phyloP scores from a whole-genome alignment of 768 basidiomycete species.

The Porphyrellus cyaneotinctus region DNA sequence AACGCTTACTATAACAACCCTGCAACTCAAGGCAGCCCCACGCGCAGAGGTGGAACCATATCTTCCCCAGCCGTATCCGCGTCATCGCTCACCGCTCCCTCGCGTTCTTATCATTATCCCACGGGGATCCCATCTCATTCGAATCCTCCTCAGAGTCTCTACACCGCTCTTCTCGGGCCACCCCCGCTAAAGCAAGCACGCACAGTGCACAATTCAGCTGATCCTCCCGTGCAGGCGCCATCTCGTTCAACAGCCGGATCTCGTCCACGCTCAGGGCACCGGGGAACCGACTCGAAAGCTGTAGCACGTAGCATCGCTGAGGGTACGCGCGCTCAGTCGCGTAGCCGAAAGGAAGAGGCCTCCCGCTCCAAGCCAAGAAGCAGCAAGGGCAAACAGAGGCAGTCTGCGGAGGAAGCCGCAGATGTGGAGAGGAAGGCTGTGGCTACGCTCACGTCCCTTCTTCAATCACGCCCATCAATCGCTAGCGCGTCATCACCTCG shows the following conservation, averaged over 20 bases:
- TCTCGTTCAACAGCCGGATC: constrained; percentile 33
- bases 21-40: constrained; percentile 41
- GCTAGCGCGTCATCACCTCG: constrained; percentile 64
- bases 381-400: constrained; percentile 50
- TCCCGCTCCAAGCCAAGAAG: constrained; percentile 34
- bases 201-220: constrained; percentile 71
- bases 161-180: constrained; percentile 69
- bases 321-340: constrained; percentile 43
- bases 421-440: constrained; percentile 82
- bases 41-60: constrained; percentile 44
- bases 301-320: constrained; percentile 44
- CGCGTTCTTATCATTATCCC: constrained; percentile 44
- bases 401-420: constrained; percentile 29
- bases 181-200: constrained; percentile 73
- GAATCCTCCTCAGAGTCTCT: constrained; percentile 56
- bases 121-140: constrained; percentile 33
- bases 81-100: constrained; percentile 27
- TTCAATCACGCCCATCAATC: constrained; percentile 61
- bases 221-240: constrained; percentile 59
- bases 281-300: constrained; percentile 8
- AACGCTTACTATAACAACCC: constrained; percentile 51
- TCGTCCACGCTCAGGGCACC: constrained; percentile 21
- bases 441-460: constrained; percentile 69
- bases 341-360: constrained; percentile 39
- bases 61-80: constrained; percentile 33